A percentile compares a stretch with the other conserved stretches of the same genome.
phyloP scores from a whole-genome alignment of 2,329 filamentous ascomycete genomes.

The Fusarium sp. region DNA sequence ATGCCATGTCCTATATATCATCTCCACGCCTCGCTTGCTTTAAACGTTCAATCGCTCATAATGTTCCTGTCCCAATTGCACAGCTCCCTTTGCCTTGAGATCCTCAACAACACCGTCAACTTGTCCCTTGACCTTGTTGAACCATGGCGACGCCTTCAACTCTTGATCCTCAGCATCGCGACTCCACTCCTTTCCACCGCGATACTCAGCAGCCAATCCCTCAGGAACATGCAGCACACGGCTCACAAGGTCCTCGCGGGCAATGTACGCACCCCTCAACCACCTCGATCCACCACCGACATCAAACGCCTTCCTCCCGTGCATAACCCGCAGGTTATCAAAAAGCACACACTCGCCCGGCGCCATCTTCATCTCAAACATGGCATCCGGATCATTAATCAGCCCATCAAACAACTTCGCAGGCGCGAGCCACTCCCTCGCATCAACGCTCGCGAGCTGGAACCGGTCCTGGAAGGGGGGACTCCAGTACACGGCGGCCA shows the following conservation, averaged over 20 bases:
- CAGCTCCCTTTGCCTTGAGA: slow-evolving; percentile 38
- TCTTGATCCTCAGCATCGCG: slow-evolving; percentile 38
- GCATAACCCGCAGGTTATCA: slow-evolving; percentile 86
- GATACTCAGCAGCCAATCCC: slow-evolving; percentile 40
- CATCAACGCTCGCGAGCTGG: slow-evolving; percentile 32
- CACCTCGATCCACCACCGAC: slow-evolving; percentile 74
- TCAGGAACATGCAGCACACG: slow-evolving; percentile 48
- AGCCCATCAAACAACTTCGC: slow-evolving; percentile 67
- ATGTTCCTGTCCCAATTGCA: slow-evolving; percentile 29
- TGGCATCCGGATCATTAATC: slow-evolving; percentile 67
- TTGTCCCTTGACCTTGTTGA: slow-evolving; percentile 30
- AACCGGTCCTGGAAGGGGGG: slow-evolving; percentile 81
- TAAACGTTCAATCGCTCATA: slow-evolving; percentile 31
- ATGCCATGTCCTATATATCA: slow-evolving; percentile 2
- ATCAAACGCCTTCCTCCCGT: slow-evolving; percentile 84
- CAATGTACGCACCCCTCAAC: slow-evolving; percentile 88
- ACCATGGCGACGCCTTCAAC: slow-evolving; percentile 45
- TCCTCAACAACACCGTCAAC: slow-evolving; percentile 21
- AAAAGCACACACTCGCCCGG: slow-evolving; percentile 95
- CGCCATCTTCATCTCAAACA: slow-evolving; percentile 79
- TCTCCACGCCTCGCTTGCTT: slow-evolving; percentile 1
- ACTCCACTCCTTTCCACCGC: slow-evolving; percentile 41
- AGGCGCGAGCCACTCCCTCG: slow-evolving; percentile 59
- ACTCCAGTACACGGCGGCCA: slow-evolving; percentile 68
- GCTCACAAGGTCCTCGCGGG: slow-evolving; percentile 60